Percentiles rank a stretch among this genome's conserved stretches.
These are phyloP conservation scores for Durio zibethinus DNA, from an alignment of 345 rosid species.

Conservation along the genomic window DNA sequence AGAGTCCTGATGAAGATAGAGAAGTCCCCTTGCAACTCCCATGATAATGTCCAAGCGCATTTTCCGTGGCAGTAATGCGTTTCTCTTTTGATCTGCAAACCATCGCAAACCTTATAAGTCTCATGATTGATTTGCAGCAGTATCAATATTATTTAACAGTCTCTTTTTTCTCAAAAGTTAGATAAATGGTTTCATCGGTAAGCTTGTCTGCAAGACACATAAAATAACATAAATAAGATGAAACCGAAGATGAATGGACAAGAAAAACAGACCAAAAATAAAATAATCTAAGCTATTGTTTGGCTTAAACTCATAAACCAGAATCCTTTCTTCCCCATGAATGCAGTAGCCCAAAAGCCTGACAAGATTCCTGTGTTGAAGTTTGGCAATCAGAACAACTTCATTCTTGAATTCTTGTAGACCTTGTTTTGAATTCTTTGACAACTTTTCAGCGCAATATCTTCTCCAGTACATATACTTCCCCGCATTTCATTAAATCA, in stretches of 20 bases:
- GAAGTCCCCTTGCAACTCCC: background rate
- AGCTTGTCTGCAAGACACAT: too few relatives aligned
- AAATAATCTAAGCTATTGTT: constrained; percentile 28
- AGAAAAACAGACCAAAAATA: background rate
- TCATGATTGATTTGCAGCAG: too few relatives aligned
- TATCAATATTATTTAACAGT: too few relatives aligned
- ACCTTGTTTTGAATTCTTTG: background rate
- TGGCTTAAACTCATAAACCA: constrained; percentile 33
- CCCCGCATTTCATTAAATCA: background rate
- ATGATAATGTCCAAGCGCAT: background rate
- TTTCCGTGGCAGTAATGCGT: background rate
- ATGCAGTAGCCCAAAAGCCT: background rate
- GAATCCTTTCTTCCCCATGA: background rate
- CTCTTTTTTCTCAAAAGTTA: too few relatives aligned
- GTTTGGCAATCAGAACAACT: background rate
- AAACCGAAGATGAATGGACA: background rate
- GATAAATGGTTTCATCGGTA: too few relatives aligned
- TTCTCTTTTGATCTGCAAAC: background rate
- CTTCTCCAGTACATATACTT: background rate
- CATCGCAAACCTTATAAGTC: background rate
- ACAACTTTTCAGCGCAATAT: background rate
- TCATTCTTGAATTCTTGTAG: background rate
- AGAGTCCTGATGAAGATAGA: background rate
- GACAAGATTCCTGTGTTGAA: background rate
- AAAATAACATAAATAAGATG: too few relatives aligned